Evolutionary conservation across 371 early-diverging fungal species (phyloP).

Genomic region (Mortierella sp.): DNA sequence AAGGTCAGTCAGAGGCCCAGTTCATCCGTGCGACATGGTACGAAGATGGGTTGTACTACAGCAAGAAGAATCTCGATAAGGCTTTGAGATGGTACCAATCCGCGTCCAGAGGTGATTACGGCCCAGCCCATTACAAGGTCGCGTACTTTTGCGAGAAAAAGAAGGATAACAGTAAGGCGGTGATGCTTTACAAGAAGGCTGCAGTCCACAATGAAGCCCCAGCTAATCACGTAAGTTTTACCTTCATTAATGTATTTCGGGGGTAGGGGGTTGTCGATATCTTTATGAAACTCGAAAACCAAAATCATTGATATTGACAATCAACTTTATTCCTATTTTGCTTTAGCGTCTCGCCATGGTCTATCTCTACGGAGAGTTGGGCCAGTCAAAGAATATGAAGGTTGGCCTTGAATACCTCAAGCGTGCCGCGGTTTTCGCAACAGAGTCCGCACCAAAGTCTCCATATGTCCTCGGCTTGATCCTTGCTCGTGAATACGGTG

Average conservation of each 20-base stretch:
- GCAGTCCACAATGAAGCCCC: conserved; percentile 77
- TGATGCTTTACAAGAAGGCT: conserved; percentile 81
- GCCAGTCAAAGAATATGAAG: conserved; percentile 66
- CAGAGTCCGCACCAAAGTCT: conserved; percentile 73
- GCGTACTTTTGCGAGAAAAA: conserved; percentile 68
- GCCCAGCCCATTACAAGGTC: conserved; percentile 59
- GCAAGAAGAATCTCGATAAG: conserved; percentile 64
- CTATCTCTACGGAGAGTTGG: conserved; percentile 75
- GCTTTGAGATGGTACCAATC: conserved; percentile 58
- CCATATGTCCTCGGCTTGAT: conserved; percentile 78
- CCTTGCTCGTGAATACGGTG: conserved; percentile 53
- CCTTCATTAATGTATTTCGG: neutral
- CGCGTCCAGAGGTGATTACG: conserved; percentile 59
- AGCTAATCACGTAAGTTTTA: conserved; percentile 74
- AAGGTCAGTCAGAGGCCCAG: conserved; percentile 76
- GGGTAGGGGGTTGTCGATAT: too few species aligned
- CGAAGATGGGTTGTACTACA: conserved; percentile 70
- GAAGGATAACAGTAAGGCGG: conserved; percentile 72
- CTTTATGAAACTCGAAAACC: too few species aligned
- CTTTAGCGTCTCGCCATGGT: conserved; percentile 66
- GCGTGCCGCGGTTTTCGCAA: conserved; percentile 75
- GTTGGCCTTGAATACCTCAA: conserved; percentile 81
- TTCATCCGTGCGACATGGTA: conserved; percentile 79
- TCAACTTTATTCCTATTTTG: neutral
- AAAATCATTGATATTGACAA: neutral